Base-by-base conservation (phyloP, 2,329 filamentous ascomycete genomes). In the Colletotrichum orchidophilum region DNA sequence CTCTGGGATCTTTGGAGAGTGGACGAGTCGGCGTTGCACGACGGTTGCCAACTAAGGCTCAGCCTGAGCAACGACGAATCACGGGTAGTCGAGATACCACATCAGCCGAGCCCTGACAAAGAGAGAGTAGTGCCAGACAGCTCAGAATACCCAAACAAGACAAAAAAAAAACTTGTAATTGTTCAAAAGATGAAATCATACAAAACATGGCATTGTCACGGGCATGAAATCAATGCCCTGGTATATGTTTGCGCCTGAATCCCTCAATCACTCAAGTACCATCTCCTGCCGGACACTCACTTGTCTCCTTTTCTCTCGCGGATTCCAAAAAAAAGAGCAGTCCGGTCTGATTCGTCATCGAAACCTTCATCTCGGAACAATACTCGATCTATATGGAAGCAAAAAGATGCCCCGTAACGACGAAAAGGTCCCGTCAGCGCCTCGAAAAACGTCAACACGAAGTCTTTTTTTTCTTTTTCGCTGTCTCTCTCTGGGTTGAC, bases 181-280 rank as follows among this genome's bases (percentile, higher is more conserved):
- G n/a, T 63, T 52, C 15, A 46, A 42, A 31, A 46, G 13, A 26
- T 1, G 21, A 27, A 42, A 33, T 54, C 31, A 35, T 70, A 71
- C 42, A 63, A 31, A 53, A 29, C 33, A 29, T 49, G 60, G 63
- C 54, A 49, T 31, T 50, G 11, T 24, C n/a, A 26, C 29, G 29
- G 27, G 49, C 62, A 60, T 60, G 52, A 55, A 66, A 42, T 31
- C 39, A 31, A 59, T 61, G 55, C 63, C 55, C 59, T 50, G 68
- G 68, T 71, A 71, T 71, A 71, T 71, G 46, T 62, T 39, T 63
- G 42, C 67, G 67, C 57, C 53, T 15, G 29, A 6, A 24, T 42
- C 29, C 27, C 29, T 8, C n/a, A 27, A 24, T 49, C 54, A 35
- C 46, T 53, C 12, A 33, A 54, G 33, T 26, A 35, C 26, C 33